Conservation (phyloP, 495 filamentous ascomycete species). For the Jackrogersella minutella region DNA sequence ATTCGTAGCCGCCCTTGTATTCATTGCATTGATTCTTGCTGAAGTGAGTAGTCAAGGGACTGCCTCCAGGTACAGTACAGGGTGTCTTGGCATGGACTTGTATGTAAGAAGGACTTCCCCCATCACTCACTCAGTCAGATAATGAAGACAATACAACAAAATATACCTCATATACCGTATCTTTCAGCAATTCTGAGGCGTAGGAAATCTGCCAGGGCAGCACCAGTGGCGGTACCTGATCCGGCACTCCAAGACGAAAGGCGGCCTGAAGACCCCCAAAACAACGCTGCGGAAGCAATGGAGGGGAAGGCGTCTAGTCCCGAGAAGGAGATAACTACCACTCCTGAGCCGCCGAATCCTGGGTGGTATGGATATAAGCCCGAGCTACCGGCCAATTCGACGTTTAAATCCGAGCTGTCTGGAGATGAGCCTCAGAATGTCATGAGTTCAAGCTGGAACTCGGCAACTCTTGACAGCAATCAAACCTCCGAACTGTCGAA, state of each 20-base stretch:
- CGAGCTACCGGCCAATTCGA: slow-evolving; percentile 12
- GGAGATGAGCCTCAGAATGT: slow-evolving; percentile 5
- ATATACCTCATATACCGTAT: too few species aligned
- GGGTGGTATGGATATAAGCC: slow-evolving; percentile 16
- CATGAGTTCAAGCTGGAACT: slow-evolving; percentile 17
- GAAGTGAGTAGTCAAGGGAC: too few species aligned
- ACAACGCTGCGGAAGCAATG: not conserved
- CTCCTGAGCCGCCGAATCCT: slow-evolving; percentile 6
- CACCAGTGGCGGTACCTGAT: not conserved
- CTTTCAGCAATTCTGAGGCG: too few species aligned
- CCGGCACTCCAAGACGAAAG: not conserved
- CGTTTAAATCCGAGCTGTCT: not conserved
- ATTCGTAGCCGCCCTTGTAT: not conserved
- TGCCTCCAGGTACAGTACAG: too few species aligned
- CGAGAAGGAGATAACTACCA: not conserved
- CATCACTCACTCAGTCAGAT: too few species aligned
- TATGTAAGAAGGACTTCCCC: too few species aligned
- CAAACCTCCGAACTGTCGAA: slow-evolving; percentile 6
- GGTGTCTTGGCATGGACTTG: too few species aligned
- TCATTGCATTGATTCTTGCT: slow-evolving; percentile 13
- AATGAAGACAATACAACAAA: too few species aligned
- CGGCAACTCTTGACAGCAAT: slow-evolving; percentile 5
- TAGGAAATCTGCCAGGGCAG: not conserved
- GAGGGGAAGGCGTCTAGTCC: not conserved
- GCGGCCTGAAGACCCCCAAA: not conserved